phyloP scores from a whole-genome alignment of 139 green algal species.

The Dunaliella sp. region DNA sequence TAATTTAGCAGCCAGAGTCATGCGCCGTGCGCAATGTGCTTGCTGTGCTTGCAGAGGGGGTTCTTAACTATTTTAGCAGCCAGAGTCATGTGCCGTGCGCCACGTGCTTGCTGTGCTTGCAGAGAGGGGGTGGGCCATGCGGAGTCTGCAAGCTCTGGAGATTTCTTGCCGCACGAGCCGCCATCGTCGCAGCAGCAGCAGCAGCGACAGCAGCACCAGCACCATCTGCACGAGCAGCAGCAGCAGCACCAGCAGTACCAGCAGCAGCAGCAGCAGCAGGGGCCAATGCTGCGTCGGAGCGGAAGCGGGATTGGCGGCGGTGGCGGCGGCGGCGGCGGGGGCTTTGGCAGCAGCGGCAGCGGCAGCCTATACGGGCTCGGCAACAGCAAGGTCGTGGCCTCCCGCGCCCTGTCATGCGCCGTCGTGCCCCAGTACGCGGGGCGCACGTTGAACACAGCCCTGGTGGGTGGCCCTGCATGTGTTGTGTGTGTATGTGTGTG shows the following conservation, averaged over 20 bases:
- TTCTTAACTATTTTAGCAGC: too few relatives aligned
- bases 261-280: background rate
- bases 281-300: too few relatives aligned
- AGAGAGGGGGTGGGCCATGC: too few relatives aligned
- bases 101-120: too few relatives aligned
- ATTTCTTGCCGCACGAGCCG: too few relatives aligned
- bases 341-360: background rate
- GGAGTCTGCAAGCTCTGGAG: too few relatives aligned
- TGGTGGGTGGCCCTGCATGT: background rate
- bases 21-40: too few relatives aligned
- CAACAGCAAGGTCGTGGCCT: background rate
- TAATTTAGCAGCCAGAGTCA: too few relatives aligned
- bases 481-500: background rate
- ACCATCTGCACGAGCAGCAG: background rate
- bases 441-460: background rate
- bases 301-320: background rate
- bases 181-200: too few relatives aligned
- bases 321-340: background rate
- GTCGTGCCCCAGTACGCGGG: background rate
- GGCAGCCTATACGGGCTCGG: background rate
- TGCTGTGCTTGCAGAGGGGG: too few relatives aligned
- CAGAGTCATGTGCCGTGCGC: too few relatives aligned
- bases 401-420: background rate
- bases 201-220: background rate
- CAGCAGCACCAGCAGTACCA: background rate